Evolutionary conservation across 2,329 filamentous ascomycete species (phyloP).

Genomic region (Dothideomycetidae sp.): DNA sequence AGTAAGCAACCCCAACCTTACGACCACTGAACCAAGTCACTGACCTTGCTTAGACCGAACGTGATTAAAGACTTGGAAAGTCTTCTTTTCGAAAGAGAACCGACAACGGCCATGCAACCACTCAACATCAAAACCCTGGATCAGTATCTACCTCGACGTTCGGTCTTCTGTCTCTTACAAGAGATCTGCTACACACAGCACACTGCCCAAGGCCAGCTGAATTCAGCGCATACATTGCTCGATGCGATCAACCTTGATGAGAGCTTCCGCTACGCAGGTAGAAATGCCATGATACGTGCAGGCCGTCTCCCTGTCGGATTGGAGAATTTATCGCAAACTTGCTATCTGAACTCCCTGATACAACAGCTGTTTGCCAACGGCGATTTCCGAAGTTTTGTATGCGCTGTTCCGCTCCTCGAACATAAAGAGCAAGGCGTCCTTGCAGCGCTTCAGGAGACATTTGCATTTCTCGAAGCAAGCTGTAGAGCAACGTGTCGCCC

Average conservation of each 20-base stretch:
- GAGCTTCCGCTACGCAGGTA: not conserved
- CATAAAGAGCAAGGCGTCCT: constrained; percentile 53
- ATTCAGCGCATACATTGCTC: not conserved
- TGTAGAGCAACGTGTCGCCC: constrained; percentile 62
- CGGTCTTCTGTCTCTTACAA: not conserved
- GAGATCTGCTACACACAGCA: not conserved
- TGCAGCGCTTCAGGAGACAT: constrained; percentile 63
- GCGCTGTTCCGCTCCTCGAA: constrained; percentile 39
- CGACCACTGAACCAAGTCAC: too few species aligned
- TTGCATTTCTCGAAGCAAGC: constrained; percentile 74
- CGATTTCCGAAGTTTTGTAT: constrained; percentile 71
- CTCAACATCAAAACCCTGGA: too few species aligned
- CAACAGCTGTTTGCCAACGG: constrained; percentile 95
- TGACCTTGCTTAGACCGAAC: not conserved
- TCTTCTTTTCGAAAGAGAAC: not conserved
- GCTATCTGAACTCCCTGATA: constrained; percentile 88
- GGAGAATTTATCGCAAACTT: constrained; percentile 88
- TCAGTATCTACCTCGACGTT: not conserved
- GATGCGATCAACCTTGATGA: not conserved
- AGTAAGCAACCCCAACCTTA: too few species aligned
- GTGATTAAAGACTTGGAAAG: not conserved
- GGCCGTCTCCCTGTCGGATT: constrained; percentile 70
- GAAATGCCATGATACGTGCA: constrained; percentile 2
- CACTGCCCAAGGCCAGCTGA: not conserved
- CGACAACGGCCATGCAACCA: too few species aligned